Conservation (phyloP, 139 green algal species). For the Chlorella sp. region DNA sequence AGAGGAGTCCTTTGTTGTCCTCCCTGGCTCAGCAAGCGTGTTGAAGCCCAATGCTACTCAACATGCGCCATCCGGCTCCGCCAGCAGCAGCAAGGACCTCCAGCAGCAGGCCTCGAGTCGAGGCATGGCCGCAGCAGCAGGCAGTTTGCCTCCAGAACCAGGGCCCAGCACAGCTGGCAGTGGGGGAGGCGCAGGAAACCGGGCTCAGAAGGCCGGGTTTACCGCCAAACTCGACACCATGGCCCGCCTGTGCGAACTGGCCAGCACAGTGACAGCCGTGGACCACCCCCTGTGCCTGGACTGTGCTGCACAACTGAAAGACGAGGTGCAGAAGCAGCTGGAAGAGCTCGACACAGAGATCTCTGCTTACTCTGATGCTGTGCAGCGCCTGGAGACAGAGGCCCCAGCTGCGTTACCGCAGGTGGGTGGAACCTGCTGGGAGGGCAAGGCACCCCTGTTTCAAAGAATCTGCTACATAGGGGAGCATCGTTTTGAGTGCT, state of each 20-base stretch:
- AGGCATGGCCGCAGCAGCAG: background rate
- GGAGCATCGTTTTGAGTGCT: no score
- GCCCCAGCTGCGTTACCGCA: no score
- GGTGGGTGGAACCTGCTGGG: no score
- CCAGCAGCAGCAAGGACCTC: background rate
- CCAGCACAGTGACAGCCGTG: constrained; percentile 45
- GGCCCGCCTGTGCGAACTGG: constrained; percentile 57
- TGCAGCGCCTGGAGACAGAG: constrained; percentile 39
- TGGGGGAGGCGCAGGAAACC: no score
- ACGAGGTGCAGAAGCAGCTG: constrained; percentile 66
- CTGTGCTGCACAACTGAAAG: constrained; percentile 63
- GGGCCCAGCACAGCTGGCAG: background rate
- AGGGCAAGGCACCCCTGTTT: no score
- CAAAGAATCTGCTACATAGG: no score
- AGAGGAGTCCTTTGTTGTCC: background rate
- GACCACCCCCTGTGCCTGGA: constrained; percentile 84
- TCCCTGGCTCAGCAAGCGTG: background rate
- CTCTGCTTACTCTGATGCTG: constrained; percentile 51
- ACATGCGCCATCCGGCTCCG: no score
- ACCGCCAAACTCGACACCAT: constrained; percentile 53
- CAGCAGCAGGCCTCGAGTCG: background rate
- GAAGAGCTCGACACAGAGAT: constrained; percentile 64
- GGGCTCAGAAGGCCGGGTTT: constrained; percentile 12
- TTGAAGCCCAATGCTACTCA: no score
- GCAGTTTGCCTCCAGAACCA: background rate